phyloP scores from a whole-genome alignment of 2,329 filamentous ascomycete genomes.

The Periconia sp. region DNA sequence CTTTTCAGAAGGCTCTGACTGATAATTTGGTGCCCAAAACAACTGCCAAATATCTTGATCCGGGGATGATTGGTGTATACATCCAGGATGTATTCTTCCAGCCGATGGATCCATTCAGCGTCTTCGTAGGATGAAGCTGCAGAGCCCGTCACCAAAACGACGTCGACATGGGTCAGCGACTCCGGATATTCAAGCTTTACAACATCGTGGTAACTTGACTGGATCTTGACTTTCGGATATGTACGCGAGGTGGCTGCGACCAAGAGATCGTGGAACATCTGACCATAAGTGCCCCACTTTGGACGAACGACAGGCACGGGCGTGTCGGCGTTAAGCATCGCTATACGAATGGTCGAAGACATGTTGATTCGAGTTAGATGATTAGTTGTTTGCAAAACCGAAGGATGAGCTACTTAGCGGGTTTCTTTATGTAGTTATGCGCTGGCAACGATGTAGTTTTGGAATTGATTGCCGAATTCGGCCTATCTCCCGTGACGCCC shows the following conservation, averaged over 20 bases:
- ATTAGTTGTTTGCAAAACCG: not conserved
- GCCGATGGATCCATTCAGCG: slow-evolving; percentile 24
- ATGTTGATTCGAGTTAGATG: not conserved
- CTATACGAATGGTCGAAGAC: slow-evolving; percentile 17
- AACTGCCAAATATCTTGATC: slow-evolving; percentile 48
- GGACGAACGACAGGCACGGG: slow-evolving; percentile 26
- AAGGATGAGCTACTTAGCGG: not conserved
- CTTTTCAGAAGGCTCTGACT: slow-evolving; percentile 41
- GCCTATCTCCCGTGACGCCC: not conserved
- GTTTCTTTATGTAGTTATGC: not conserved
- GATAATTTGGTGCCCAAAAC: slow-evolving; percentile 49
- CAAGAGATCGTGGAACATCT: slow-evolving; percentile 32
- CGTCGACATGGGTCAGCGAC: slow-evolving; percentile 33
- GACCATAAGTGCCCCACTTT: slow-evolving; percentile 27
- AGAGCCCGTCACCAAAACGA: slow-evolving; percentile 46
- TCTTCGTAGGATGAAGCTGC: slow-evolving; percentile 34
- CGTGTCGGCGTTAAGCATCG: slow-evolving; percentile 36
- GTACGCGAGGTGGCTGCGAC: slow-evolving; percentile 16
- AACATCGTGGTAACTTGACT: slow-evolving; percentile 41
- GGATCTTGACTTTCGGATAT: slow-evolving; percentile 14
- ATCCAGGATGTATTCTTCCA: slow-evolving; percentile 32
- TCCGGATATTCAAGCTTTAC: slow-evolving; percentile 39
- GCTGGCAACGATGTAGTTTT: not conserved
- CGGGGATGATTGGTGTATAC: slow-evolving; percentile 31
- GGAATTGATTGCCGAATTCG: not conserved